Evolutionary conservation across 2,329 filamentous ascomycete genomes (phyloP).

Genomic region (Triangularia setosa): DNA sequence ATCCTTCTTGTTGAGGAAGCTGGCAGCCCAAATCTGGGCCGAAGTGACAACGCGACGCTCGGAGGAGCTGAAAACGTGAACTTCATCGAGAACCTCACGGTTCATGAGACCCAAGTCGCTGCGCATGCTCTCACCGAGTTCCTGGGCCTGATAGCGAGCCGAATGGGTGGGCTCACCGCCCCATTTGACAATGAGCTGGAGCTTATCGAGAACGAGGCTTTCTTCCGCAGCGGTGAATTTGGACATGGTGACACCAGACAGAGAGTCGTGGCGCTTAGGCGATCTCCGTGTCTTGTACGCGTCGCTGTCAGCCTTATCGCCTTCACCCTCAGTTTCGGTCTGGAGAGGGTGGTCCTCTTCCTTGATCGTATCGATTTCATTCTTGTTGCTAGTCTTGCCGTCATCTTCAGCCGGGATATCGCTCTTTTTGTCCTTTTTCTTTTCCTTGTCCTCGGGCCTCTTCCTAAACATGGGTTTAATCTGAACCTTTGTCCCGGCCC

Average conservation of each 20-base stretch:
- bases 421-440: conserved; percentile 18
- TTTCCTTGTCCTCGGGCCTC: conserved; percentile 62
- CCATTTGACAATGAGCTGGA: conserved; percentile 98
- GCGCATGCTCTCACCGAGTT: conserved; percentile 91
- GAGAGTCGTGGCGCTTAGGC: conserved; percentile 71
- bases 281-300: conserved; percentile 36
- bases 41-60: conserved; percentile 92
- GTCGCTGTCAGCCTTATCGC: conserved; percentile 21
- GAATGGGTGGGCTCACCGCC: conserved; percentile 97
- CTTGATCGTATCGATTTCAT: conserved; percentile 26
- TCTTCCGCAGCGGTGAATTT: conserved; percentile 92
- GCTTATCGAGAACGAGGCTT: conserved; percentile 87
- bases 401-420: conserved; percentile 33
- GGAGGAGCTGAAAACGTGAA: conserved; percentile 92
- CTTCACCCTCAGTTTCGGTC: conserved; percentile 21
- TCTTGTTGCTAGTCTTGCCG: conserved; percentile 32
- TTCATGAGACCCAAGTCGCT: conserved; percentile 94
- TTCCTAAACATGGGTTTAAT: conserved; percentile 99
- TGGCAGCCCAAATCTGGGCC: conserved; percentile 90
- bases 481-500: conserved; percentile 96
- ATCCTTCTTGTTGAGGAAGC: conserved; percentile 84
- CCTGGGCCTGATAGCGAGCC: conserved; percentile 90
- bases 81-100: conserved; percentile 83
- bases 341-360: conserved; percentile 16
- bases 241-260: conserved; percentile 87